Evolutionary conservation across 306 rosid genomes (phyloP).

Genomic region (Corylus heterophylla): DNA sequence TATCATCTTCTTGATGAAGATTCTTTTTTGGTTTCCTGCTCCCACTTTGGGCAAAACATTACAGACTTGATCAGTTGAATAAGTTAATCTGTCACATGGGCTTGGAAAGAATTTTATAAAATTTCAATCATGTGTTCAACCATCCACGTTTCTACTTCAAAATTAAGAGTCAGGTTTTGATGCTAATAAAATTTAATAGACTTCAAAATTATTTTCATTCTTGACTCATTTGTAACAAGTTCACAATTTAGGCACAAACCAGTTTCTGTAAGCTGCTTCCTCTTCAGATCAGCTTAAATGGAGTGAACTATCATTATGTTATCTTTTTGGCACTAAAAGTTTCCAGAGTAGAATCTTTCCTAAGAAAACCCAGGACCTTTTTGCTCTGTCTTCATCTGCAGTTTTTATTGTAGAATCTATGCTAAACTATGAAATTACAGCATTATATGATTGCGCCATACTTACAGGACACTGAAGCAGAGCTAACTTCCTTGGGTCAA

Average conservation of each 20-base stretch:
- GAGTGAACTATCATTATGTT: background rate
- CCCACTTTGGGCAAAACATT: background rate
- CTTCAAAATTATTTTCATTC: background rate
- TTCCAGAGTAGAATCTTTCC: slow-evolving; percentile 6
- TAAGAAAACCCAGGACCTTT: background rate
- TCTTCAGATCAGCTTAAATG: background rate
- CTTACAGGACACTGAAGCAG: slow-evolving; percentile 65
- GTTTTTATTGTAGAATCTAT: slow-evolving; percentile 5
- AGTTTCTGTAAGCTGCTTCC: background rate
- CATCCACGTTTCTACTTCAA: background rate
- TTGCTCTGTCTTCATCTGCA: slow-evolving; percentile 13
- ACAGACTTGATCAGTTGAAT: background rate
- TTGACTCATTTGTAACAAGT: background rate
- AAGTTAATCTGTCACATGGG: background rate
- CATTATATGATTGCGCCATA: slow-evolving; percentile 6
- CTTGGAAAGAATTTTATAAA: slow-evolving; percentile 3
- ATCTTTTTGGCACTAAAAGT: background rate
- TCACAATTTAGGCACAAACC: background rate
- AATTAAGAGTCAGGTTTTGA: background rate
- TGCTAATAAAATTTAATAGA: background rate
- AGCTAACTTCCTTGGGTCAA: slow-evolving; percentile 50
- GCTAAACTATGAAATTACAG: background rate
- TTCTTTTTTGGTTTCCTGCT: background rate
- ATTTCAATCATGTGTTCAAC: background rate
- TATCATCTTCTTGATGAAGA: background rate